Evolutionary conservation across 2,329 filamentous ascomycete species (phyloP), one percentile per base, ranked within the genome.

Genomic region (Fusarium vanettenii): DNA sequence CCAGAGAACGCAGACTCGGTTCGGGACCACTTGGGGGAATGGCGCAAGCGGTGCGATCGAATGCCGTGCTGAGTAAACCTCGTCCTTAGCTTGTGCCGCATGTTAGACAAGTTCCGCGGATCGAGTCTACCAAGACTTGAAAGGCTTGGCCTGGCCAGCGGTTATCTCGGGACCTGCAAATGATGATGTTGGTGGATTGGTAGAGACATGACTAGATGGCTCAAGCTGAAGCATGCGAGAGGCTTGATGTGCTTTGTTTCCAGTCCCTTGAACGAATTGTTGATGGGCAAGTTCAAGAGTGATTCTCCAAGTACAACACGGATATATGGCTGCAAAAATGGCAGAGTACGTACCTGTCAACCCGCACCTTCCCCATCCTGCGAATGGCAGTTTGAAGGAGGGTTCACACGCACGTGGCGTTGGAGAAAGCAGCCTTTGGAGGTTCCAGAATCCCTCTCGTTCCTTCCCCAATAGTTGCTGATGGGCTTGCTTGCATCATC

Each of bases 41-140:
- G 73, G 73, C 73, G 73, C 73, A 74, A 72, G 69, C 70, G 67
- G 73, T 76, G 60, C 67, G 71, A 76, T 70, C 73, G 56, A 61
- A 72, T 76, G 73, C 65, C 70, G 73, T 74, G 73, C 71, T 76
- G 64, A 72, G 43, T 72, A 74, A 76, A 71, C 63, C 35, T 50
- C 37, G 59, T 50, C 29, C 50, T 62, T 69, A 63, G 71, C 52
- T 50, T 52, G 55, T 41, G 29, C 35, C 45, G 48, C 56, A 55
- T 45, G 31, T 50, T 67, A 7, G 39, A 52, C 45, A 67, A 61
- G 67, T 66, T 45, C 48, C 67, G 61, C 52, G 60, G 61, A 73
- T 71, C 56, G 60, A 67, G 50, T 11, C 52, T 8, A 43, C 48
- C 22, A 50, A 57, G 37, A 18, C 22, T 35, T 55, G 60, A 8